These are phyloP conservation scores for Mycena citricolor DNA, from an alignment of 1,284 basidiomycete species.

Conservation along the genomic window DNA sequence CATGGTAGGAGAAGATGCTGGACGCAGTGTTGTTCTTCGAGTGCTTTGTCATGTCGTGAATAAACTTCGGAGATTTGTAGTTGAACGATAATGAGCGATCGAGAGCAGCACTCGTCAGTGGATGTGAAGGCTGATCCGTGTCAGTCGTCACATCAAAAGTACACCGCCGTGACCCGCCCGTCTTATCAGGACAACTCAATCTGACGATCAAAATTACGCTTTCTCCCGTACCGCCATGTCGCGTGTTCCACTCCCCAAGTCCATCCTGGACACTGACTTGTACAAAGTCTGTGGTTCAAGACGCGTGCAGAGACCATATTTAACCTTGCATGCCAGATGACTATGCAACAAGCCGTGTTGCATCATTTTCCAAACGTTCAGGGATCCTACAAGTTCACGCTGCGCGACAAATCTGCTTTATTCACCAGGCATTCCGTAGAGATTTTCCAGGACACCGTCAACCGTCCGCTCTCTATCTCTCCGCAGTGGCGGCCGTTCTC, in stretches of 20 bases:
- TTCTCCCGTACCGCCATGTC: conserved; percentile 9
- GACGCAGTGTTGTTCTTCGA: conserved; percentile 88
- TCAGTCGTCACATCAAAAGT: too few relatives aligned
- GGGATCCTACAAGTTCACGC: conserved; percentile 83
- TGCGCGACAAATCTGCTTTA: conserved; percentile 69
- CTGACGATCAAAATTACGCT: too few relatives aligned
- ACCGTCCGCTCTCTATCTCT: conserved; percentile 51
- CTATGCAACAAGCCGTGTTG: conserved; percentile 95
- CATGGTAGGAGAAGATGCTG: conserved; percentile 83
- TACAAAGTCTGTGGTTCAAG: conserved; percentile 71
- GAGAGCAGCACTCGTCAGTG: too few relatives aligned
- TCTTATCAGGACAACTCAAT: too few relatives aligned
- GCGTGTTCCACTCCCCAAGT: conserved; percentile 38
- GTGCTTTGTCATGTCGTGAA: conserved; percentile 91
- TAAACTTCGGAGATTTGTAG: too few relatives aligned
- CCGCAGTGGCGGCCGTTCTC: background rate
- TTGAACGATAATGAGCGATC: too few relatives aligned
- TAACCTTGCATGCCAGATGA: conserved; percentile 56
- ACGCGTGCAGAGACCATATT: conserved; percentile 8
- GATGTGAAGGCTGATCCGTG: too few relatives aligned
- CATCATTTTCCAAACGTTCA: conserved; percentile 74
- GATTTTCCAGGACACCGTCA: conserved; percentile 61
- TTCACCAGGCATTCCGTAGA: conserved; percentile 77
- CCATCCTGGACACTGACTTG: conserved; percentile 91
- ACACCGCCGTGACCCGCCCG: too few relatives aligned